Evolutionary conservation across 331 rosid genomes (phyloP), one percentile per base, ranked within the genome.

Genomic region (Telfairia occidentalis): DNA sequence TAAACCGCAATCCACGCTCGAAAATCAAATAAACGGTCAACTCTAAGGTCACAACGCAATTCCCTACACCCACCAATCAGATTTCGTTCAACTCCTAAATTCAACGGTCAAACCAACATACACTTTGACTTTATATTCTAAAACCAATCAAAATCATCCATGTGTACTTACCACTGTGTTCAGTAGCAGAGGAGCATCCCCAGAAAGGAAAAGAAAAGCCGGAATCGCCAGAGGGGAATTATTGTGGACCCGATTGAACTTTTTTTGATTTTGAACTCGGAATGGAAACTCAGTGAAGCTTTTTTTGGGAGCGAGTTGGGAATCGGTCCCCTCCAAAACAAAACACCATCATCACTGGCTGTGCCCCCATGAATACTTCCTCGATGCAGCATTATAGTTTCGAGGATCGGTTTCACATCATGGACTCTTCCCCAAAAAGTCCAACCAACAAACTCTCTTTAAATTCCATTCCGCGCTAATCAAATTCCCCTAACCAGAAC

Each of bases 291-390:
- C 69, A 42, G 67, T 23, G 50, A 34, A 53, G 42, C 65, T 19
- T 30, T 73, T 52, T 46, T 11, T 2, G n/a, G n/a, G n/a, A 23
- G 18, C 54, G 66, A 75, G 78, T 75, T 38, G 40, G 2, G 48
- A 37, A 42, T 75, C 69, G 78, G 70, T 75, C 71, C 71, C 70
- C 70, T 26, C 71, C n/a, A n/a, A n/a, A n/a, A n/a, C 71, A 26
- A 37, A 64, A 58, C 71, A 75, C 28, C 55, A 75, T 58, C 57
- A 75, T 75, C 78, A 75, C 78, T 13, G n/a, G n/a, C n/a, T n/a
- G n/a, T n/a, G 7, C 52, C 57, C 18, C 70, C 70, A 58, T 59
- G 34, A 45, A 37, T 37, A 50, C 77, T 74, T 37, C 65, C 77
- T 74, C 77, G 40, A 74, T 4, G 66, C 49, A 12, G 57, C 71